Conservation (phyloP, 2,329 filamentous ascomycete genomes). For the Curvularia spicifera region DNA sequence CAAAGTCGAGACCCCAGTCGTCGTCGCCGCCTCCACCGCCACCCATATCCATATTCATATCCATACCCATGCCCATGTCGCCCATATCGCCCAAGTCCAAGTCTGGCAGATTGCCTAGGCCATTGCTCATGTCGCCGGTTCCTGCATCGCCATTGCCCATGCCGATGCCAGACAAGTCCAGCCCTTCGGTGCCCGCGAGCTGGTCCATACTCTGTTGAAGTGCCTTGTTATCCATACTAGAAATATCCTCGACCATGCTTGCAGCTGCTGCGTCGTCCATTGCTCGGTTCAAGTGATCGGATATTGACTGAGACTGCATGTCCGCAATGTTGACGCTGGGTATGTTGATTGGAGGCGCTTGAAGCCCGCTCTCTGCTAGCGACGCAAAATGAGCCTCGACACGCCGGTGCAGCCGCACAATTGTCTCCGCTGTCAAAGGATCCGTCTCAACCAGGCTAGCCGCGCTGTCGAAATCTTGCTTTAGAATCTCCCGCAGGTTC, state of each 20-base stretch:
- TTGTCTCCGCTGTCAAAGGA: conserved; percentile 63
- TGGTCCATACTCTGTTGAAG: conserved; percentile 43
- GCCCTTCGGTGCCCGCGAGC: conserved; percentile 33
- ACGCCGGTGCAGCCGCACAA: conserved; percentile 67
- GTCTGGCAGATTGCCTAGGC: conserved; percentile 35
- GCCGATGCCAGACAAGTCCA: conserved; percentile 41
- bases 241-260: conserved; percentile 39
- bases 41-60: conserved; percentile 38
- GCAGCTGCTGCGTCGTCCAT: conserved; percentile 47
- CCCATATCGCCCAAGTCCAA: conserved; percentile 41
- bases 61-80: conserved; percentile 39
- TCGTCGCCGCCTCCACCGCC: conserved; percentile 40
- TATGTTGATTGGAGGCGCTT: conserved; percentile 36
- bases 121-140: conserved; percentile 29
- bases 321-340: conserved; percentile 37
- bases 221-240: conserved; percentile 42
- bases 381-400: conserved; percentile 68
- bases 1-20: conserved; percentile 53
- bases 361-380: conserved; percentile 32
- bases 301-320: conserved; percentile 36
- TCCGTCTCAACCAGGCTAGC: conserved; percentile 64
- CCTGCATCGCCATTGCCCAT: conserved; percentile 36
- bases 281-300: conserved; percentile 43
- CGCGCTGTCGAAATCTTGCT: conserved; percentile 64
- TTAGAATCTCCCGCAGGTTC: conserved; percentile 67